phyloP scores from a whole-genome alignment of 805 yeast genomes.

The Nakazawaea molendinolei region DNA sequence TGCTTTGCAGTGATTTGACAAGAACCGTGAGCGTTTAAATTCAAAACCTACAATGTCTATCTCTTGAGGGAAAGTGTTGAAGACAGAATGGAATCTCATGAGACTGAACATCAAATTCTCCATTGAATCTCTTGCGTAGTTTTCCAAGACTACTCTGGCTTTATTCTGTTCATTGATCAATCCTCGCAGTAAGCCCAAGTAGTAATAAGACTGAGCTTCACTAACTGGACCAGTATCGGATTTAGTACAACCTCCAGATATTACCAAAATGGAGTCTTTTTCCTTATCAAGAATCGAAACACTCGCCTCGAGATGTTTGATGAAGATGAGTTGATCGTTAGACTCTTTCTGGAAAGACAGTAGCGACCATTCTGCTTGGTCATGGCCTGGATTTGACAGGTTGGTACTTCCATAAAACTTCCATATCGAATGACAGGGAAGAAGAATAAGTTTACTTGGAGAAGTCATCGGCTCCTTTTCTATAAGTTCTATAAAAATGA shows the following conservation, averaged over 20 bases:
- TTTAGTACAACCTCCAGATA: slow-evolving; percentile 65
- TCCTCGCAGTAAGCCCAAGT: slow-evolving; percentile 33
- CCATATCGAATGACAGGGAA: slow-evolving; percentile 55
- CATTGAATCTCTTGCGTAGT: slow-evolving; percentile 72
- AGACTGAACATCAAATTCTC: slow-evolving; percentile 67
- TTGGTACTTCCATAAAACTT: slow-evolving; percentile 18
- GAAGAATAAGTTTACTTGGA: slow-evolving; percentile 1
- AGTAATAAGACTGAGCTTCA: slow-evolving; percentile 54
- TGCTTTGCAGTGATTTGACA: slow-evolving; percentile 46
- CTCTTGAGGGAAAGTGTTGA: slow-evolving; percentile 38
- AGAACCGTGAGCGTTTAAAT: slow-evolving; percentile 59
- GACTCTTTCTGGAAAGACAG: slow-evolving; percentile 67
- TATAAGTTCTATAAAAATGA: too few relatives aligned
- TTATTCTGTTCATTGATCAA: slow-evolving; percentile 10
- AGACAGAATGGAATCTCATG: slow-evolving; percentile 41
- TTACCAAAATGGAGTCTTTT: slow-evolving; percentile 28
- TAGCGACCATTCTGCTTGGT: slow-evolving; percentile 53
- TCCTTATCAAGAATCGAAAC: slow-evolving; percentile 28
- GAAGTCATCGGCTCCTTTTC: background rate
- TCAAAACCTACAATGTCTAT: slow-evolving; percentile 68
- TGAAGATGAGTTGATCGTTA: slow-evolving; percentile 58
- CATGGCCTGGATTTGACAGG: slow-evolving; percentile 35
- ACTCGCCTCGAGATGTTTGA: slow-evolving; percentile 49
- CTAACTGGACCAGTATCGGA: slow-evolving; percentile 44
- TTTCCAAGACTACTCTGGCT: slow-evolving; percentile 46